Evolutionary conservation across 2,329 filamentous ascomycete genomes (phyloP), one percentile per base, ranked within the genome.

Genomic region (Beauveria bassiana): DNA sequence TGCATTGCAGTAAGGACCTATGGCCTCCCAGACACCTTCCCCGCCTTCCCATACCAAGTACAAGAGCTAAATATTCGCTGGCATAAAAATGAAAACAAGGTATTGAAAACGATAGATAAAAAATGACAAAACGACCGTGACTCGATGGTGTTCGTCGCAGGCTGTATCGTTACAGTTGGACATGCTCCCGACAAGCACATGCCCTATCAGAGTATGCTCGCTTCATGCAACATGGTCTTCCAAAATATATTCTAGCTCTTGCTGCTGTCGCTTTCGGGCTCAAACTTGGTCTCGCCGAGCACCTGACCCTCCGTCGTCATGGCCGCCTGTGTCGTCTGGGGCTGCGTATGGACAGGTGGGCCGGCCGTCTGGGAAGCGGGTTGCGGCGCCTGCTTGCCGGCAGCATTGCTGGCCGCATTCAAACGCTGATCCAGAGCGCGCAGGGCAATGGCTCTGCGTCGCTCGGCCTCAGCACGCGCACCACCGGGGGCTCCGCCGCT

Each of bases 401-500:
- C 60, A 52, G 81, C 76, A 40, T 79, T 80, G 18, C 89, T 88
- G 3, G 92, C 91, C n/a, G 91, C 89, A 73, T 95, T 90, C 58
- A 99, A 79, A 65, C 95, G 83, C 76, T 98, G 92, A 73, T 99
- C 95, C 60, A 99, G 78, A 3, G 93, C 93, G 71, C 93, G 93
- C 61, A 99, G 80, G 1, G 95, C 95, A 66, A 99, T 77, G 0
- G 93, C 93, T 66, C 95, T 84, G 71, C 95, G 85, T 66, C 95
- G 81, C 78, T 98, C 95, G 0, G 93, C 93, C 74, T 98, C 95
- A 55, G 95, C 93, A 63, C 93, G 86, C 55, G 93, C 90, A 57
- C 86, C 85, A 14, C 87, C 82, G 12, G 83, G 86, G 14, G 43
- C 58, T 8, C 58, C 34, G 34, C 34, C 12, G 12, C 34, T 1